Evolutionary conservation across 2,329 filamentous ascomycete species (phyloP), one percentile per base, ranked within the genome.

Genomic region (Scedosporium boydii): DNA sequence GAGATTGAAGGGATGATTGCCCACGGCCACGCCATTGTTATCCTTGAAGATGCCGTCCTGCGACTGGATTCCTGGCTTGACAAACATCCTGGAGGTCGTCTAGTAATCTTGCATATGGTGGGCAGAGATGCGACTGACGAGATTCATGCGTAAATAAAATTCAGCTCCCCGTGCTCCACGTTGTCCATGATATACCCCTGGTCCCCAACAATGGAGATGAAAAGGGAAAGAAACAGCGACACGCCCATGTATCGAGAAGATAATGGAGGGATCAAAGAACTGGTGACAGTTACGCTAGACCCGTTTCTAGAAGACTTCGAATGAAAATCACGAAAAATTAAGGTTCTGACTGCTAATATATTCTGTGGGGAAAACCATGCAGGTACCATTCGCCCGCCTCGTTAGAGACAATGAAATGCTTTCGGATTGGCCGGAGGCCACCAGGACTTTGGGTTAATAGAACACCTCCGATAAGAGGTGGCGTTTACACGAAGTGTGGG

Each of bases 31-130:
- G 77, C 74, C 14, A 80, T 87, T 62, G 78, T 87, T 66, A 79
- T 87, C 62, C 80, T 78, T 66, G 78, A 86, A 56, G 83, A 81
- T 55, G 68, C 75, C 60, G 79, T 83, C 16, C 73, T 87, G 66
- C 76, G 77, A 62, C 78, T 87, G 44, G 81, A 85, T 67, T 73
- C 75, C 53, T 87, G 84, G 85, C 76, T 86, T 66, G 70, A 79
- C 62, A 78, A 74, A 62, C 85, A 87, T 67, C 85, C 85, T 0
- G 85, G 85, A 21, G 85, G 85, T 38, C 73, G 76, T 14, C 73
- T 87, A 27, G 81, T 83, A 21, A 84, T 87, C 64, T 69, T 82
- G 65, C 84, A 87, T 73, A 86, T 85, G 81, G 80, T 85, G 3
- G 82, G 82, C 62, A 77, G 76, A 70, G 82, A 85, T 72, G 81